Conservation (phyloP, 2,329 filamentous ascomycete species). For the Talaromyces piceae region DNA sequence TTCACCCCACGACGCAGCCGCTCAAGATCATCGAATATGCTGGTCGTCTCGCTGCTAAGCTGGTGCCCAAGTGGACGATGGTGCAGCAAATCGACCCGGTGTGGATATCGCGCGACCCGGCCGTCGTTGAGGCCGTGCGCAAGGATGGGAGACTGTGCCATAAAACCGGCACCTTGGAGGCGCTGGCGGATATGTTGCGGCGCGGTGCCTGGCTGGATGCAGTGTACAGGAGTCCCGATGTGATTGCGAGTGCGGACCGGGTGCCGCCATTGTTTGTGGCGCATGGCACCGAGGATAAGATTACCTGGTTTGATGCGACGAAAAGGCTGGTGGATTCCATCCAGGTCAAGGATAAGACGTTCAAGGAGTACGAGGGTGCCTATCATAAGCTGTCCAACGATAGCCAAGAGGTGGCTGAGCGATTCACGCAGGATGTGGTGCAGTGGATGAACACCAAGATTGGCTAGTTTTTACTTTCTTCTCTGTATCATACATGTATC, state of each 20-base stretch:
- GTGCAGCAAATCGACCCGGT: background rate
- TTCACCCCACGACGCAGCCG: slow-evolving; percentile 57
- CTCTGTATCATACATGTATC: background rate
- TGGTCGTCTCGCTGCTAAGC: background rate
- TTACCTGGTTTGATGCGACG: slow-evolving; percentile 59
- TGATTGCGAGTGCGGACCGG: slow-evolving; percentile 18
- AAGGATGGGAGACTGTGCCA: slow-evolving; percentile 53
- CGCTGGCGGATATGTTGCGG: slow-evolving; percentile 69
- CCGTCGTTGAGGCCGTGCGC: background rate
- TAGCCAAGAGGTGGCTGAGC: slow-evolving; percentile 22
- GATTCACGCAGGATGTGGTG: slow-evolving; percentile 50
- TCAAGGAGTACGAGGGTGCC: slow-evolving; percentile 67
- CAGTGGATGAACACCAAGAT: slow-evolving; percentile 51
- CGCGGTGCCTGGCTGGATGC: slow-evolving; percentile 56
- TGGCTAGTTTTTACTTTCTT: background rate
- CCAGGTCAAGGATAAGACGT: slow-evolving; percentile 58
- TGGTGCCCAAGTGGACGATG: slow-evolving; percentile 9
- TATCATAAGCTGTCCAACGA: slow-evolving; percentile 57
- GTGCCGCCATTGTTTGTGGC: slow-evolving; percentile 62
- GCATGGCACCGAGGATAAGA: slow-evolving; percentile 68
- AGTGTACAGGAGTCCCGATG: slow-evolving; percentile 25
- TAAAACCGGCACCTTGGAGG: slow-evolving; percentile 78
- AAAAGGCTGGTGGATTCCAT: slow-evolving; percentile 56
- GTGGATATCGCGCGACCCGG: slow-evolving; percentile 43
- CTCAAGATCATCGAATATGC: slow-evolving; percentile 5